Evolutionary conservation across 2,329 filamentous ascomycete species (phyloP), one percentile per base, ranked within the genome.

Genomic region (Pseudogymnoascus sp.): DNA sequence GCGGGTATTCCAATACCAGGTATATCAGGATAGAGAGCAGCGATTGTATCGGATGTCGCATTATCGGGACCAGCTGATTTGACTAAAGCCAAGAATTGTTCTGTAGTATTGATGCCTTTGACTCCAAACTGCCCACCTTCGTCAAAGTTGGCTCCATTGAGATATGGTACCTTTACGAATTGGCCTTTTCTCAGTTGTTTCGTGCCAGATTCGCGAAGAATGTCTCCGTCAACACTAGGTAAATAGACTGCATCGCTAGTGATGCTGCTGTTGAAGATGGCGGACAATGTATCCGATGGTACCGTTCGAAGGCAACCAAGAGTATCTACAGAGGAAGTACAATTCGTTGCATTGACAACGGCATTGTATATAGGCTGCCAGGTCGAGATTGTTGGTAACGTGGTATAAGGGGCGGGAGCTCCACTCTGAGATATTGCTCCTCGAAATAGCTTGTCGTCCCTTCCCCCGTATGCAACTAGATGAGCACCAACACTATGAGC

Each of bases 81-180:
- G 2, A 66, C 60, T 5, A 39, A n/a, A 16, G 61, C 45, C 2
- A 64, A 33, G 45, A 86, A 83, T 59, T 85, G 76, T 5, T 75
- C 76, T 0, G 79, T 80, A 1, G 79, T 83, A 69, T 86, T 81
- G 64, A 87, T 79, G 14, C 79, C 80, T 5, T 64, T 70, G 9
- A 79, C 77, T 0, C 77, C 80, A 67, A 87, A 87, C 1, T 76
- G 75, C 0, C 80, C 81, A 2, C 85, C 87, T 70, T 90, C 87
- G 67, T 90, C 87, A 1, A 80, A 81, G 71, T 88, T 89, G 36
- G 80, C 80, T 5, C 88, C 87, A 35, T 80, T 75, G 5, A 90
- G 77, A 49, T 88, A 80, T 1, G 86, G 84, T 0, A 89, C 83
- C 60, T 83, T 79, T 62, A 88, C 81, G 66, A 89, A 88, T 16